Evolutionary conservation across 176 grass and related monocot species (phyloP), one percentile per base, ranked within the genome.

Genomic region (Pharus latifolius): DNA sequence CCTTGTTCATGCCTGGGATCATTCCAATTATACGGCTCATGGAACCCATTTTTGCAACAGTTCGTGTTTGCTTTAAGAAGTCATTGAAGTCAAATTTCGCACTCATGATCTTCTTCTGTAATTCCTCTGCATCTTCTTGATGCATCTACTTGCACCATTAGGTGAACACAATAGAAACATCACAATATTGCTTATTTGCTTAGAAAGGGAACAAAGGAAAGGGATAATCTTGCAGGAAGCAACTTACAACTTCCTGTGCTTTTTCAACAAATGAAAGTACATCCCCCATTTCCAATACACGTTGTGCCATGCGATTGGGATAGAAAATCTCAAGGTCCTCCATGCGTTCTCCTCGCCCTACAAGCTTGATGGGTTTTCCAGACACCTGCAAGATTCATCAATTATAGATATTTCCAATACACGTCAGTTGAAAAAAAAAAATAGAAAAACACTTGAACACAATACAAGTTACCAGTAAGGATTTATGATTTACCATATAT

Each of bases 241-340:
- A 56, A 67, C 89, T 72, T 90, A 92, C 94, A 19, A 92, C 80
- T 97, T 97, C 86, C 80, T 97, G 89, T 60, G 95, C 81, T 65
- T 99, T 93, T 80, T 94, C 90, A 27, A 99, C 90, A 56, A 99
- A 99, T 57, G 90, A 94, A 81, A 99, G 95, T 60, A 94, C 90
- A 82, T 99, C 95, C 47, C 95, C 95, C 95, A 99, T 99, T 63
- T 90, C 95, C 72, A 99, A 77, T 38, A 99, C 78, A 34, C 95
- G 87, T 2, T 92, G 87, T 7, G 90, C 95, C 95, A 99, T 99
- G 12, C 90, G 86, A 60, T 99, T 87, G 46, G 95, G 95, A 74
- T 94, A 99, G 84, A 99, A 99, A 78, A 78, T 81, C 64, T 98
- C 95, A 56, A 98, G 84, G 49, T 98, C 95, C 61, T 91, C 90